phyloP scores from a whole-genome alignment of 306 rosid genomes.

The Gynostemma pentaphyllum region DNA sequence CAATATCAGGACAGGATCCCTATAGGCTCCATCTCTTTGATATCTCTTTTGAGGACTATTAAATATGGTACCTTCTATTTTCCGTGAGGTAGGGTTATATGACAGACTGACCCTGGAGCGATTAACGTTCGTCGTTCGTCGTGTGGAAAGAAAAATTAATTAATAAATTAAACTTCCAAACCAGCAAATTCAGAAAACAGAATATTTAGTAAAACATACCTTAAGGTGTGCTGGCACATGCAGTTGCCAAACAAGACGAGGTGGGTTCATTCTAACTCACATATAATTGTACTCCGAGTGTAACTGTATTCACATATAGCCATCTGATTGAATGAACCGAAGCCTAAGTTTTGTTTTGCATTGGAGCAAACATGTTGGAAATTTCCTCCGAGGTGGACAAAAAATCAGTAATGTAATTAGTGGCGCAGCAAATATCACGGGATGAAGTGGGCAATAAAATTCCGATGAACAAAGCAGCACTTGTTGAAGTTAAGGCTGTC shows the following conservation, averaged over 20 bases:
- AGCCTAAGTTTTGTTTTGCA: not conserved
- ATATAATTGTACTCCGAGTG: not conserved
- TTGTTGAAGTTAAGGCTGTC: conserved; percentile 3
- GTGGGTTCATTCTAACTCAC: not conserved
- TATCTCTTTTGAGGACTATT: too few species aligned
- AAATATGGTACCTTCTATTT: not conserved
- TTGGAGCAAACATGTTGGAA: not conserved
- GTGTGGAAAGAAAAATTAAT: not conserved
- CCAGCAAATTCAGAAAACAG: not conserved
- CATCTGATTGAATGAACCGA: conserved; percentile 3
- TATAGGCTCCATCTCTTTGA: not conserved
- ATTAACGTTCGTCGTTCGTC: not conserved
- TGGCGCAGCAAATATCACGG: not conserved
- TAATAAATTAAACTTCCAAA: not conserved
- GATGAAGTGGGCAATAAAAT: not conserved
- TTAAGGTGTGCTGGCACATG: not conserved
- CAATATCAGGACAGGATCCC: not conserved
- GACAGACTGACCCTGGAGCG: not conserved
- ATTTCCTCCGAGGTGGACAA: not conserved
- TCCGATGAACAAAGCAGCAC: not conserved
- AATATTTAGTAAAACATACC: not conserved
- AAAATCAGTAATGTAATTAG: not conserved
- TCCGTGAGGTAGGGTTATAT: not conserved
- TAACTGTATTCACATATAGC: not conserved
- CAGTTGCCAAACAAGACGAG: not conserved